Percentiles rank a stretch among this genome's conserved stretches.
phyloP scores from a whole-genome alignment of 2,329 filamentous ascomycete genomes.

The Diaporthe ampelina region DNA sequence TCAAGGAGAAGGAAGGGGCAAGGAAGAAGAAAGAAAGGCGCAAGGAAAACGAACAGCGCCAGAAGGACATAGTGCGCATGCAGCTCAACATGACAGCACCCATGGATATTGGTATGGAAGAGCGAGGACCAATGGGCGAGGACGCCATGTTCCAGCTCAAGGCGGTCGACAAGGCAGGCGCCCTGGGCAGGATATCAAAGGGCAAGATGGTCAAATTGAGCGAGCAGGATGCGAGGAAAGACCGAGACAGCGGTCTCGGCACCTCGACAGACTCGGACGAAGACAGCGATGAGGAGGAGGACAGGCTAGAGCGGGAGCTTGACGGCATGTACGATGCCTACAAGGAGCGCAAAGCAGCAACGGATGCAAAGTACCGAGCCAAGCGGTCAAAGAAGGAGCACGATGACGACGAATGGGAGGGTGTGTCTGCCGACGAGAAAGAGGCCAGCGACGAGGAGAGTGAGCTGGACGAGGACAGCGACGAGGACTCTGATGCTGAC shows the following conservation, averaged over 20 bases:
- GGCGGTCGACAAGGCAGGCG: constrained; percentile 78
- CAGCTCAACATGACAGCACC: constrained; percentile 97
- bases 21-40: constrained; percentile 87
- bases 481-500: constrained; percentile 73
- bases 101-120: constrained; percentile 95
- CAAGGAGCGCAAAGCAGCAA: constrained; percentile 81
- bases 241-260: constrained; percentile 70
- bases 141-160: constrained; percentile 91
- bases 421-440: constrained; percentile 79
- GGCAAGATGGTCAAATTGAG: constrained; percentile 83
- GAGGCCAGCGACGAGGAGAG: constrained; percentile 69
- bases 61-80: constrained; percentile 94
- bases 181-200: constrained; percentile 76
- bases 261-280: constrained; percentile 69
- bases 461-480: constrained; percentile 73
- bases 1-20: constrained; percentile 83
- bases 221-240: constrained; percentile 68
- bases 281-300: constrained; percentile 83
- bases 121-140: constrained; percentile 81
- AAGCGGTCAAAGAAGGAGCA: constrained; percentile 89
- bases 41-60: constrained; percentile 92
- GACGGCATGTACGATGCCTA: constrained; percentile 91
- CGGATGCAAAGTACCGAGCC: constrained; percentile 89
- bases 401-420: constrained; percentile 92
- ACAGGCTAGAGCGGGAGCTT: constrained; percentile 85